phyloP scores from a whole-genome alignment of 257 asterid genomes.

The Parsonsia alboflavescens region DNA sequence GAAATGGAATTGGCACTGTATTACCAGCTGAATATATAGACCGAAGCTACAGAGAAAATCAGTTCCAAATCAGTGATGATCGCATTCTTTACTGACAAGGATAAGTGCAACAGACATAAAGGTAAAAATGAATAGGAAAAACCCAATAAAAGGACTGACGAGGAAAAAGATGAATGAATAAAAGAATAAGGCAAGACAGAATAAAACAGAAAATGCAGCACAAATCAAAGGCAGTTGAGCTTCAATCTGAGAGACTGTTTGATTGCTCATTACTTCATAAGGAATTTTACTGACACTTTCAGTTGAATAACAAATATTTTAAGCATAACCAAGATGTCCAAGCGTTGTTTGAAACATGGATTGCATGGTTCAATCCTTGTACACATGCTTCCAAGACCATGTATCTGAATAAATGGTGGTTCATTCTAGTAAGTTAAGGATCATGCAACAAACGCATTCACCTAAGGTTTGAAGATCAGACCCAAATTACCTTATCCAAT shows the following conservation, averaged over 20 bases:
- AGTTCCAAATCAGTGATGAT: conserved; percentile 7
- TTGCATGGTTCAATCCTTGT: not conserved
- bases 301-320: too few species aligned
- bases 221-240: not conserved
- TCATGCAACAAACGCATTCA: not conserved
- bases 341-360: not conserved
- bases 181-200: not conserved
- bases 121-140: not conserved
- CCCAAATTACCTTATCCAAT: conserved; percentile 69
- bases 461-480: conserved; percentile 13
- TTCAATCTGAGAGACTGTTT: not conserved
- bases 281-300: not conserved
- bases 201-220: conserved; percentile 6
- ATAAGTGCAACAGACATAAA: not conserved
- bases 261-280: not conserved
- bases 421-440: not conserved
- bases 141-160: not conserved
- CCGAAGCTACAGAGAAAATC: conserved; percentile 54
- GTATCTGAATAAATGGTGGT: not conserved
- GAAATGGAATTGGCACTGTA: conserved; percentile 89
- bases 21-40: conserved; percentile 97
- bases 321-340: not conserved
- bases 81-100: conserved; percentile 1
- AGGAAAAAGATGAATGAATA: not conserved
- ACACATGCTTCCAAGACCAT: not conserved